These are phyloP conservation scores for Blastobotrys capitulatus DNA, from an alignment of 1,139 yeast genomes.

Conservation along the genomic window DNA sequence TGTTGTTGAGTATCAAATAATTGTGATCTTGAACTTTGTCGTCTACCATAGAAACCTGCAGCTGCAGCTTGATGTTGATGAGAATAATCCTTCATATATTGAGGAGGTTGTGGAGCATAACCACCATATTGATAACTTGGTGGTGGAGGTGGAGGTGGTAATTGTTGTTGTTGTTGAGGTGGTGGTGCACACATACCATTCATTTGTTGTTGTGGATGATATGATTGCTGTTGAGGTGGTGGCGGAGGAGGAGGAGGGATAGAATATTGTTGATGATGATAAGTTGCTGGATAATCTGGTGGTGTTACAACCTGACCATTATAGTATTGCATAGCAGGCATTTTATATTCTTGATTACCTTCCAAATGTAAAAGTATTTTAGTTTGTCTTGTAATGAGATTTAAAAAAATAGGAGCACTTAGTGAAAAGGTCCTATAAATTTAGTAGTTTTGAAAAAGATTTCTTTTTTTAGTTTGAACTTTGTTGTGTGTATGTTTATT, in stretches of 20 bases:
- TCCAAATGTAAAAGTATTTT: background rate
- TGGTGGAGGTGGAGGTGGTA: conserved; percentile 10
- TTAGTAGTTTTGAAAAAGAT: background rate
- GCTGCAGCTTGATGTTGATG: conserved; percentile 12
- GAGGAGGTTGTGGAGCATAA: conserved; percentile 10
- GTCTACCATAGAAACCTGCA: conserved; percentile 6
- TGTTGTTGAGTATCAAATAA: conserved; percentile 11
- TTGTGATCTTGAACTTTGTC: conserved; percentile 12
- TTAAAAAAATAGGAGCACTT: conserved; percentile 8
- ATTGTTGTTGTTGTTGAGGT: too few relatives aligned
- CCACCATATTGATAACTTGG: conserved; percentile 10
- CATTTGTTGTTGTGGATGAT: too few relatives aligned
- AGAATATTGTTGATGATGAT: conserved; percentile 7
- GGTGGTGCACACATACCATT: conserved; percentile 12
- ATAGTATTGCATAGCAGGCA: conserved; percentile 24
- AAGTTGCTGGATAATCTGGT: conserved; percentile 18
- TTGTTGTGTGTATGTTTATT: background rate
- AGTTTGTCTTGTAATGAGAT: too few relatives aligned
- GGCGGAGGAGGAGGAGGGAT: conserved; percentile 7
- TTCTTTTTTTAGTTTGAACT: background rate
- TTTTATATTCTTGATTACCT: conserved; percentile 17
- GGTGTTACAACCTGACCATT: conserved; percentile 24
- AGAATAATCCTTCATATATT: conserved; percentile 11
- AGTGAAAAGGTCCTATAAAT: conserved; percentile 9
- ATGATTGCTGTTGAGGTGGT: conserved; percentile 9